Evolutionary conservation across 768 basidiomycete species (phyloP).

Genomic region (Termitomyces sp.): DNA sequence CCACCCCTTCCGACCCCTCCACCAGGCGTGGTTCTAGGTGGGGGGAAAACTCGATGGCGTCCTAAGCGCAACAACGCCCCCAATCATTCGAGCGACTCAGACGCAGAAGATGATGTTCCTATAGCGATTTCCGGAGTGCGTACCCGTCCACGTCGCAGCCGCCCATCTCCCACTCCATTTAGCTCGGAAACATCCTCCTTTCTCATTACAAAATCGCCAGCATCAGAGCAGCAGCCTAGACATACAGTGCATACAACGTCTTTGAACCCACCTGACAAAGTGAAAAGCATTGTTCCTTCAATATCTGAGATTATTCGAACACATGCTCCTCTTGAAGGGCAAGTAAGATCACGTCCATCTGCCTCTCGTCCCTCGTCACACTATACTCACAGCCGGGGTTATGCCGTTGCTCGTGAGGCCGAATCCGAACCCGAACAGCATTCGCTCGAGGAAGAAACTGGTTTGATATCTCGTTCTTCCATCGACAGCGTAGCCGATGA

Average conservation of each 20-base stretch:
- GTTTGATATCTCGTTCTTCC: slow-evolving; percentile 74
- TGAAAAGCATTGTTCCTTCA: slow-evolving; percentile 63
- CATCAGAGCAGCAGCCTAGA: slow-evolving; percentile 5
- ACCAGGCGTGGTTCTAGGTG: slow-evolving; percentile 71
- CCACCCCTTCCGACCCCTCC: slow-evolving; percentile 84
- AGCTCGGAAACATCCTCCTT: slow-evolving; percentile 15
- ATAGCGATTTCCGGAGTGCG: slow-evolving; percentile 23
- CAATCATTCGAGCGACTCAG: slow-evolving; percentile 43
- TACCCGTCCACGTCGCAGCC: slow-evolving; percentile 31
- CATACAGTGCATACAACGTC: slow-evolving; percentile 10
- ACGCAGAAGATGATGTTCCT: slow-evolving; percentile 38
- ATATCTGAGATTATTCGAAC: slow-evolving; percentile 87
- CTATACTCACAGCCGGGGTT: slow-evolving; percentile 44
- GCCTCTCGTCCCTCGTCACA: slow-evolving; percentile 42
- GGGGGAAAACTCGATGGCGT: slow-evolving; percentile 32
- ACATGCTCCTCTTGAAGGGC: slow-evolving; percentile 62
- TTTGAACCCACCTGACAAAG: slow-evolving; percentile 21
- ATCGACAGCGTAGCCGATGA: slow-evolving; percentile 87
- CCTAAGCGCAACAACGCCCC: slow-evolving; percentile 25
- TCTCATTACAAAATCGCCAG: slow-evolving; percentile 13
- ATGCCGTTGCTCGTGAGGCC: slow-evolving; percentile 43
- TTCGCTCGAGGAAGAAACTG: slow-evolving; percentile 54
- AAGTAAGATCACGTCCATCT: slow-evolving; percentile 45
- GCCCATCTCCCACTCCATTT: slow-evolving; percentile 27
- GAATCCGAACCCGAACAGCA: slow-evolving; percentile 52